phyloP scores from a whole-genome alignment of 805 yeast genomes.

The Aciculoconidium aculeatum region DNA sequence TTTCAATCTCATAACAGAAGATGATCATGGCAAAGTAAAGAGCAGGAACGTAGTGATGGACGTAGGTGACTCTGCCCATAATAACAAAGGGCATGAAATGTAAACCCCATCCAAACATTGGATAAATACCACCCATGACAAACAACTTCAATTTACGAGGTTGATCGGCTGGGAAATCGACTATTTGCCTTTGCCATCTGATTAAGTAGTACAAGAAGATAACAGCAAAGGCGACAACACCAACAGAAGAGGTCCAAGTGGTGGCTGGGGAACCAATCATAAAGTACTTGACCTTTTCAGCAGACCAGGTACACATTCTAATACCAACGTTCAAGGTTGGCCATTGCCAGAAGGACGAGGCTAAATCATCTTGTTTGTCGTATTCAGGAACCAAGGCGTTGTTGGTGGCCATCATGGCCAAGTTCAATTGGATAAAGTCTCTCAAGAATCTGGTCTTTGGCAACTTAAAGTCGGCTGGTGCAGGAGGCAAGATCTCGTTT shows the following conservation, averaged over 20 bases:
- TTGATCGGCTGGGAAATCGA: slow-evolving; percentile 43
- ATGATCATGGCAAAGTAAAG: slow-evolving; percentile 89
- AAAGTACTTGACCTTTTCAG: slow-evolving; percentile 54
- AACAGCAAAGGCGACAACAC: slow-evolving; percentile 48
- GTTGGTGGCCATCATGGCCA: slow-evolving; percentile 86
- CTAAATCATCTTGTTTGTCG: slow-evolving; percentile 66
- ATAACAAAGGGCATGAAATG: slow-evolving; percentile 84
- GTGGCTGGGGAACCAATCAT: slow-evolving; percentile 65
- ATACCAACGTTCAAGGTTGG: slow-evolving; percentile 73
- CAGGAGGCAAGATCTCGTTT: slow-evolving; percentile 52
- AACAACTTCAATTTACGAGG: slow-evolving; percentile 44
- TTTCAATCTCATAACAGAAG: slow-evolving; percentile 55
- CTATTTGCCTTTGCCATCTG: slow-evolving; percentile 70
- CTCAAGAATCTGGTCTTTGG: slow-evolving; percentile 75
- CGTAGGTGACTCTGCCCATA: slow-evolving; percentile 96
- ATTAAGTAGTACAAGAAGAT: slow-evolving; percentile 34
- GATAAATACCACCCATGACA: slow-evolving; percentile 71
- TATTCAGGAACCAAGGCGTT: slow-evolving; percentile 75
- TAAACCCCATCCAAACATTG: slow-evolving; percentile 85
- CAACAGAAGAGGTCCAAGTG: slow-evolving; percentile 63
- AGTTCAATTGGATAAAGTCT: slow-evolving; percentile 68
- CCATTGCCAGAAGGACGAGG: slow-evolving; percentile 85
- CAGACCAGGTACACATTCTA: slow-evolving; percentile 70
- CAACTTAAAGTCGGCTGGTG: slow-evolving; percentile 55
- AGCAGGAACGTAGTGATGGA: slow-evolving; percentile 95